phyloP scores from a whole-genome alignment of 1,284 basidiomycete species.

The Inonotus obliquus region DNA sequence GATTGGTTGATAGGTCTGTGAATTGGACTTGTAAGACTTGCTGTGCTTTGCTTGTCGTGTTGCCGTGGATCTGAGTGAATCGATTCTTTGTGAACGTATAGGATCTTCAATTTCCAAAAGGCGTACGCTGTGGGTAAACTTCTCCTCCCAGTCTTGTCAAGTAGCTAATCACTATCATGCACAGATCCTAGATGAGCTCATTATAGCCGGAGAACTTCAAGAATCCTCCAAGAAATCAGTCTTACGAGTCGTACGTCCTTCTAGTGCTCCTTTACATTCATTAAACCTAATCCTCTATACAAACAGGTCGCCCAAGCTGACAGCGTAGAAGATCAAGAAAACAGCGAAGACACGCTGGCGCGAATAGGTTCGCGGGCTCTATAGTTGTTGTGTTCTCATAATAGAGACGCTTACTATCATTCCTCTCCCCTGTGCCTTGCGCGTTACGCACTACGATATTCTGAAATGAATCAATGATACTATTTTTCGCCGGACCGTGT shows the following conservation, averaged over 20 bases:
- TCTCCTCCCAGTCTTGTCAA: not conserved
- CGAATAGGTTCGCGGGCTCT: conserved; percentile 55
- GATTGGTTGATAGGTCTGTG: conserved; percentile 77
- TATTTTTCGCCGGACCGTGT: not conserved
- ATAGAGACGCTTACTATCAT: not conserved
- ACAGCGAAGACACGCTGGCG: conserved; percentile 71
- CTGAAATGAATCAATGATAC: too few species aligned
- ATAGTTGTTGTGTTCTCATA: not conserved
- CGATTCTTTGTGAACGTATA: conserved; percentile 27
- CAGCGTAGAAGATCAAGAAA: conserved; percentile 76
- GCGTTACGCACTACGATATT: too few species aligned
- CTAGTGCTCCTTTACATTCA: not conserved
- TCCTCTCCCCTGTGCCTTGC: not conserved
- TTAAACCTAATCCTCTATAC: too few species aligned
- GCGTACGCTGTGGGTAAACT: conserved; percentile 75
- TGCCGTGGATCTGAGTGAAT: not conserved
- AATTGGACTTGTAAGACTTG: conserved; percentile 78
- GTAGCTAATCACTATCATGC: conserved; percentile 18
- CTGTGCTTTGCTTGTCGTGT: conserved; percentile 8
- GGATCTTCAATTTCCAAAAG: conserved; percentile 98
- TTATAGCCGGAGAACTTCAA: conserved; percentile 97
- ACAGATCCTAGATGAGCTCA: conserved; percentile 94
- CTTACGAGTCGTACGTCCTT: conserved; percentile 70
- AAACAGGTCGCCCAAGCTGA: conserved; percentile 80
- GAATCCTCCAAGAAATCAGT: conserved; percentile 99